phyloP scores from a whole-genome alignment of 352 stramenopile species.

The Globisporangium perplexum region DNA sequence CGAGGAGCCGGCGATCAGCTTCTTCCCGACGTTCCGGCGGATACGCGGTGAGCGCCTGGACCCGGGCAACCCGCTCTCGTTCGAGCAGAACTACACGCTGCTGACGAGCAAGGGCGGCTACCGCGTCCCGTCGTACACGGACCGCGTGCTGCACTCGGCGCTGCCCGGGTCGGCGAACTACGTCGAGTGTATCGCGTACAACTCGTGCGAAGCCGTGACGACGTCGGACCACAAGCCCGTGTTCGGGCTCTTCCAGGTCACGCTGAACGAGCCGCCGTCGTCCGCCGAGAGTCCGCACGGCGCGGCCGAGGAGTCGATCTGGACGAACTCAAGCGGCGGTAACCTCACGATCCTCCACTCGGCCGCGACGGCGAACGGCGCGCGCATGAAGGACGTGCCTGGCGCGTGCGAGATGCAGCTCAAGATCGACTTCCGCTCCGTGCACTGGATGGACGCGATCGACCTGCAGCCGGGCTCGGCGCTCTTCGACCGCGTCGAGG shows the following conservation, averaged over 20 bases:
- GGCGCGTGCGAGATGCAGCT: constrained; percentile 55
- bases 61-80: constrained; percentile 21
- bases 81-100: constrained; percentile 64
- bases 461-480: constrained; percentile 28
- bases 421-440: constrained; percentile 62
- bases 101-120: constrained; percentile 46
- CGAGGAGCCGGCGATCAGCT: constrained; percentile 58
- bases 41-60: constrained; percentile 44
- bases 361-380: constrained; percentile 10
- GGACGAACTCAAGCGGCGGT: constrained; percentile 37
- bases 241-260: constrained; percentile 52
- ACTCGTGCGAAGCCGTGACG: constrained; percentile 66
- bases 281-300: constrained; percentile 5
- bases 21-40: constrained; percentile 78
- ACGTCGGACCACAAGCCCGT: constrained; percentile 86
- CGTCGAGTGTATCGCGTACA: constrained; percentile 64
- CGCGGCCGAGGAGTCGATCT: constrained; percentile 12
- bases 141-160: constrained; percentile 82
- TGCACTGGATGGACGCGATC: constrained; percentile 62
- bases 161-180: constrained; percentile 44
- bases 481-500: constrained; percentile 56
- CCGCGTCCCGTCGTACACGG: constrained; percentile 87
- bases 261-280: constrained; percentile 17
- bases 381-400: constrained; percentile 58
- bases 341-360: constrained; percentile 41